Base-by-base conservation (phyloP, 2,329 filamentous ascomycete genomes). In the Cladosporium sp. region DNA sequence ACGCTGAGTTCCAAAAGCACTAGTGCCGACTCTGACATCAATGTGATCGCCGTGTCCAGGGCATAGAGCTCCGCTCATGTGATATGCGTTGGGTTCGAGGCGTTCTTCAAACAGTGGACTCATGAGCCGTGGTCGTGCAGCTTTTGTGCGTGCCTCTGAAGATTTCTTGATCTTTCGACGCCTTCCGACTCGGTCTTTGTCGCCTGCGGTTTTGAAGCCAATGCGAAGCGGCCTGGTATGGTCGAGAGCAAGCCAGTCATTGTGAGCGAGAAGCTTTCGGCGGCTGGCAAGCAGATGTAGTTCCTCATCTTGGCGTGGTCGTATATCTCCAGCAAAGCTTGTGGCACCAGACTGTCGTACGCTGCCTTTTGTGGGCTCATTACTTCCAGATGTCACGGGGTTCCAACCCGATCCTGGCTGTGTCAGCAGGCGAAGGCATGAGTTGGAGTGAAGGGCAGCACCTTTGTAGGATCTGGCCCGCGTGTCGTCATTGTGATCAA, bases 191-290 rank as follows among this genome's bases (percentile, higher is more conserved):
- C 64, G 65, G 18, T 72, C 70, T 47, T 66, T 68, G 7, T 73
- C 74, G 4, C 57, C 58, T 4, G 65, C 41, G 2, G 67, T 65
- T 18, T 71, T 59, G 52, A 73, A 75, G 4, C 66, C 66, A n/a
- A 75, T 68, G 24, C 69, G 68, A 18, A 74, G 38, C 14, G 75
- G 74, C 36, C 70, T 70, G 1, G 68, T 69, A 21, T 69, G 64
- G 55, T 69, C 66, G n/a, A 77, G 68, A 14, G 71, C 71, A 36
- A 77, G 69, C 75, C 75, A 77, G 66, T 77, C 74, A 41, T 52
- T 59, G n/a, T 68, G 74, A 32, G 69, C 67, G 28, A 75, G 70
- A 6, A 77, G 69, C 14, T 68, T 68, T 6, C 67, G 63, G 18
- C 73, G 72, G 32, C 65, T 68, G 11, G 70, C 69, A 11, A 68